Evolutionary conservation across 129 eudicot genomes (phyloP).

Genomic region (Pseudognaphalium luteoalbum): DNA sequence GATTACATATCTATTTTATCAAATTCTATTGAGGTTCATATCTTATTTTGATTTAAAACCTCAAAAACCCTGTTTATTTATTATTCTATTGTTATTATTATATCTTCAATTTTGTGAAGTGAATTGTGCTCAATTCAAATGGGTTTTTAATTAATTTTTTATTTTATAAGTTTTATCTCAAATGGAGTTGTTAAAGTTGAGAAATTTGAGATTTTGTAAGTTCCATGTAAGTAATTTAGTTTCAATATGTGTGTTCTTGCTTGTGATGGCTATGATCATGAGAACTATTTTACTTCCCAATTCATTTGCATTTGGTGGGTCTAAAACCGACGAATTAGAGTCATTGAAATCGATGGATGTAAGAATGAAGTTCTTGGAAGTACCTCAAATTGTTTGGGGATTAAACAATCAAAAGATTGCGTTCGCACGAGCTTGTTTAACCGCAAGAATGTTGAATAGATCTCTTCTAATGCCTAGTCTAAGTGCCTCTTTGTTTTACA

Average conservation of each 20-base stretch:
- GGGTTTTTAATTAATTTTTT: neutral
- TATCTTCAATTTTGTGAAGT: slow-evolving; percentile 6
- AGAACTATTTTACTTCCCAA: slow-evolving; percentile 46
- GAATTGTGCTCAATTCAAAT: slow-evolving; percentile 5
- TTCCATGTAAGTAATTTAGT: slow-evolving; percentile 40
- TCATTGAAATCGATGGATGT: neutral
- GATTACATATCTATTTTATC: neutral
- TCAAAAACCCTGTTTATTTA: neutral
- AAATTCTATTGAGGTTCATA: slow-evolving; percentile 17
- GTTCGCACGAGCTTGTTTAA: slow-evolving; percentile 92
- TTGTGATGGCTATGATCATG: slow-evolving; percentile 42
- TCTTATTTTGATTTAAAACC: neutral
- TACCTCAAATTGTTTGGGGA: slow-evolving; percentile 97
- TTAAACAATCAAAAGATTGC: slow-evolving; percentile 96
- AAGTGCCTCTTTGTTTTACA: slow-evolving; percentile 89
- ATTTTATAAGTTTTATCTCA: slow-evolving; percentile 8
- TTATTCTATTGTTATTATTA: no score
- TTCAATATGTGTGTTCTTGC: slow-evolving; percentile 50
- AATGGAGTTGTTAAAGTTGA: slow-evolving; percentile 49
- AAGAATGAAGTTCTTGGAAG: slow-evolving; percentile 62
- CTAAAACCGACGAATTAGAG: slow-evolving; percentile 28
- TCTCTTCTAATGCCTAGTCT: slow-evolving; percentile 91
- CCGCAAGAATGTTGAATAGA: slow-evolving; percentile 79
- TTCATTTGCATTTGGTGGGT: slow-evolving; percentile 31
- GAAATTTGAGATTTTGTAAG: slow-evolving; percentile 52